These are phyloP conservation scores for Chalciporus piperatus DNA, from an alignment of 768 basidiomycete genomes.

Conservation along the genomic window DNA sequence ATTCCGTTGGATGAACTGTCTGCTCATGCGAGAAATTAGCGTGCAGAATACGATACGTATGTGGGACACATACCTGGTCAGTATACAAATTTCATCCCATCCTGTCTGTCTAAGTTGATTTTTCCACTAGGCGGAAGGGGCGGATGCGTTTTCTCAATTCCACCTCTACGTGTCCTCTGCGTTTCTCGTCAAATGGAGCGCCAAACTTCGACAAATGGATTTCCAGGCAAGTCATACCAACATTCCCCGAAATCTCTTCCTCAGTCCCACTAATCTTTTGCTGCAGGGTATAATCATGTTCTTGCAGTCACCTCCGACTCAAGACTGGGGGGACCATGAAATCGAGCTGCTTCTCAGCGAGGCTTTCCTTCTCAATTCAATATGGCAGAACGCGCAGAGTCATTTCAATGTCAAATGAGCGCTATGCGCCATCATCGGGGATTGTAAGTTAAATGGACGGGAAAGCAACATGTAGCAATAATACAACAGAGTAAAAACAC, in stretches of 20 bases:
- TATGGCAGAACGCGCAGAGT: constrained; percentile 91
- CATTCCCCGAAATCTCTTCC: not conserved
- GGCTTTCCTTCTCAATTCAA: constrained; percentile 90
- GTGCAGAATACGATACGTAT: constrained; percentile 96
- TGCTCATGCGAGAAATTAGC: constrained; percentile 97
- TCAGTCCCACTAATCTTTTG: not conserved
- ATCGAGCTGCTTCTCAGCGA: constrained; percentile 93
- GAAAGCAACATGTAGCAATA: constrained; percentile 24
- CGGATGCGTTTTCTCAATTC: constrained; percentile 98
- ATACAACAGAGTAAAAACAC: constrained; percentile 10
- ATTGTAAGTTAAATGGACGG: constrained; percentile 6
- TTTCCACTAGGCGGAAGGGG: constrained; percentile 78
- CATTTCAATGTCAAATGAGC: constrained; percentile 64
- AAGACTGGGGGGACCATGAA: constrained; percentile 94
- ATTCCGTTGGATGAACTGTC: constrained; percentile 99
- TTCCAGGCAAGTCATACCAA: constrained; percentile 70
- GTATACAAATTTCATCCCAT: constrained; percentile 25
- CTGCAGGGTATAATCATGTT: constrained; percentile 97
- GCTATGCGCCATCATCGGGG: not conserved
- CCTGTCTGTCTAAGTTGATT: not conserved
- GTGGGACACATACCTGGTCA: constrained; percentile 99
- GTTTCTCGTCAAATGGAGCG: constrained; percentile 94
- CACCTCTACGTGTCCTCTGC: constrained; percentile 98
- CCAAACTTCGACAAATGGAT: constrained; percentile 92
- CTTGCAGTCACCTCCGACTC: constrained; percentile 87